Evolutionary conservation across 148 eudicot species (phyloP), one percentile per base, ranked within the genome.

Genomic region (Cornus suecica): DNA sequence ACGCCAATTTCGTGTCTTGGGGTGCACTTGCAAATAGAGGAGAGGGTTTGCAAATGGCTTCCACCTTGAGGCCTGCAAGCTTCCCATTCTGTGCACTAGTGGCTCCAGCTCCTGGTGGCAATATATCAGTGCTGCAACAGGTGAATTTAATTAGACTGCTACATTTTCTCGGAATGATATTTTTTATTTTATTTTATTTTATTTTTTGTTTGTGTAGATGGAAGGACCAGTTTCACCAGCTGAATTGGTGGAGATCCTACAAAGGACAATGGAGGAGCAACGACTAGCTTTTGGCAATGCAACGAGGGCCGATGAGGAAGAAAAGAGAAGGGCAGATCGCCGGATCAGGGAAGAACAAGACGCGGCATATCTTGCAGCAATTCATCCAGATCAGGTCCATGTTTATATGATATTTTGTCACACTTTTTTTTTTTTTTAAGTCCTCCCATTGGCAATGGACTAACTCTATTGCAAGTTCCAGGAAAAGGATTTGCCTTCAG

Each of bases 161-260:
- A n/a, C n/a, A n/a, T n/a, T n/a, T n/a, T n/a, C n/a, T n/a, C n/a
- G n/a, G n/a, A n/a, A n/a, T n/a, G n/a, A n/a, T n/a, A n/a, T n/a
- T n/a, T n/a, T n/a, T n/a, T n/a, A n/a, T n/a, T n/a, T n/a, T n/a
- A n/a, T n/a, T n/a, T n/a, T n/a, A n/a, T n/a, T n/a, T n/a, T n/a
- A n/a, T n/a, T n/a, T n/a, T n/a, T n/a, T n/a, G n/a, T n/a, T 78
- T 25, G 15, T 72, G 31, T 66, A 94, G 99, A 82, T 92, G 64
- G 97, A 94, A 87, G 97, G 99, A 56, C 97, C 96, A 32, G 94
- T 90, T 24, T 88, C 96, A 10, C 92, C 94, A 14, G 90, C 87
- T 65, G 94, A 94, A 83, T 37, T 94, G 73, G 85, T 92, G 67
- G 97, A 89, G 79, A 89, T 89, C 71, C 71, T 92, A 56, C 96